These are phyloP conservation scores for Phytophthora citricola DNA, from an alignment of 352 stramenopile species.

Conservation along the genomic window DNA sequence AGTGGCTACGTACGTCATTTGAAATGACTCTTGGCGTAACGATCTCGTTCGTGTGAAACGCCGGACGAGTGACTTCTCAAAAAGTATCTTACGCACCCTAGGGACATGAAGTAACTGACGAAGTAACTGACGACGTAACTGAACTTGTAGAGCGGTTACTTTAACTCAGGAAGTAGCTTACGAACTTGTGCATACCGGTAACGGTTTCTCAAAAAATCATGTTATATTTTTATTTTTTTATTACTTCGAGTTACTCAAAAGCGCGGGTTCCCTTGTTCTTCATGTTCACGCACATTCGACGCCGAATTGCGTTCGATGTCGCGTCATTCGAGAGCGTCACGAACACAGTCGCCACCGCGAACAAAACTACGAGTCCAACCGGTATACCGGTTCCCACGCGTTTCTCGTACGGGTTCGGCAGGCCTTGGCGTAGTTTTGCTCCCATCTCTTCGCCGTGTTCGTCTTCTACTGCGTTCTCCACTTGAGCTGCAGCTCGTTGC, in stretches of 20 bases:
- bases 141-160: too few relatives aligned
- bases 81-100: too few relatives aligned
- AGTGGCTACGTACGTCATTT: too few relatives aligned
- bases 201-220: too few relatives aligned
- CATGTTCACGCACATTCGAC: slow-evolving; percentile 18
- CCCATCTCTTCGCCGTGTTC: slow-evolving; percentile 15
- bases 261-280: slow-evolving; percentile 15
- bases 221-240: too few relatives aligned
- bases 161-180: too few relatives aligned
- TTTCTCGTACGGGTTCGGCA: slow-evolving; percentile 26
- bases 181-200: too few relatives aligned
- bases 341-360: slow-evolving; percentile 46
- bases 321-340: slow-evolving; percentile 67
- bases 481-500: slow-evolving; percentile 3
- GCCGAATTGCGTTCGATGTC: slow-evolving; percentile 51
- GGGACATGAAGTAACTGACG: too few relatives aligned
- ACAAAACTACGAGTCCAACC: slow-evolving; percentile 49
- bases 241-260: slow-evolving; percentile 11
- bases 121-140: too few relatives aligned
- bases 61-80: too few relatives aligned
- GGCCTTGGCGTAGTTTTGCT: slow-evolving; percentile 49
- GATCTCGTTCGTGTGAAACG: too few relatives aligned
- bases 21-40: too few relatives aligned
- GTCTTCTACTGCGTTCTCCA: slow-evolving; percentile 3
- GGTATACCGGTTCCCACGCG: slow-evolving; percentile 27